Evolutionary conservation across 805 yeast genomes (phyloP).

Genomic region (Cyberlindnera galapagoensis): DNA sequence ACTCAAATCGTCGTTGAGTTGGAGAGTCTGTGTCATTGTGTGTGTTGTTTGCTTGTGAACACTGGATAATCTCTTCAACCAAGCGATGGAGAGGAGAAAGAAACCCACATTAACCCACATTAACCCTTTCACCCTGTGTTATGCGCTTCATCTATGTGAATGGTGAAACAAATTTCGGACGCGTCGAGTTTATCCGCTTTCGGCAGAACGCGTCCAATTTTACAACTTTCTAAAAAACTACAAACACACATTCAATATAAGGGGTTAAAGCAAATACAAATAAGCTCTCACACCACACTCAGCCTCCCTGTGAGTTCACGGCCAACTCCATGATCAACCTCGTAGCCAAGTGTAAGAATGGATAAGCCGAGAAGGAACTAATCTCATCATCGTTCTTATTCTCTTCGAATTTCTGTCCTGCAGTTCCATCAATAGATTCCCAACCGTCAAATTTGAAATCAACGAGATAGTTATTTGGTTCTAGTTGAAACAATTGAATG

Average conservation of each 20-base stretch:
- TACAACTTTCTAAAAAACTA: no score
- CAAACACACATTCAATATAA: no score
- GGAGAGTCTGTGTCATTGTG: background rate
- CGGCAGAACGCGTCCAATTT: no score
- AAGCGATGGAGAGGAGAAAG: no score
- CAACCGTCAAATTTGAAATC: conserved; percentile 98
- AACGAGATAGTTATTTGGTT: conserved; percentile 91
- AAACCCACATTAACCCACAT: no score
- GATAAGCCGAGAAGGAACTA: conserved; percentile 91
- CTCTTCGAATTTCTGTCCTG: conserved; percentile 23
- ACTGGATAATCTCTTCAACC: no score
- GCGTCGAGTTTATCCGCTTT: no score
- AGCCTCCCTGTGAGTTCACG: conserved; percentile 69
- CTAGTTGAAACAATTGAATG: conserved; percentile 90
- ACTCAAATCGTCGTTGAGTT: background rate
- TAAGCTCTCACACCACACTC: no score
- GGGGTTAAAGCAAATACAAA: no score
- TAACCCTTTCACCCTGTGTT: no score
- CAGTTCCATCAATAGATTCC: conserved; percentile 49
- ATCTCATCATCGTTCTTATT: conserved; percentile 55
- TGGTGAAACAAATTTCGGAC: no score
- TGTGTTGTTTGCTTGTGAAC: background rate
- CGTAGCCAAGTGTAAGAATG: conserved; percentile 89
- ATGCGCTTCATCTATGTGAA: no score
- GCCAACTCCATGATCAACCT: conserved; percentile 93